Evolutionary conservation across 1,284 basidiomycete species (phyloP).

Genomic region (Rhodotorula sp.): DNA sequence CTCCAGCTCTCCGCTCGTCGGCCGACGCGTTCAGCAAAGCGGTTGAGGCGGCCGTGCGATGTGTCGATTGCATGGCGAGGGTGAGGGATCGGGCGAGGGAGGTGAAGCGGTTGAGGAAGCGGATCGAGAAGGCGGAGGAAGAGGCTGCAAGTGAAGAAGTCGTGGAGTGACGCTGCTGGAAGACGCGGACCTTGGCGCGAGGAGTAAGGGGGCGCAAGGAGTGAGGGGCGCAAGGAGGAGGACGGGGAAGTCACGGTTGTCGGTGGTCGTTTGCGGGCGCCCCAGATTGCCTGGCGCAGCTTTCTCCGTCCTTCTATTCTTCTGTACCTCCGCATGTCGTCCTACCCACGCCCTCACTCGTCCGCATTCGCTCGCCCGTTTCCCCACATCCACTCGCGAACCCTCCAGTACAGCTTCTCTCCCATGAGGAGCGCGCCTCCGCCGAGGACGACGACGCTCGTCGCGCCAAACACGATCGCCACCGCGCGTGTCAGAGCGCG

Average conservation of each 20-base stretch:
- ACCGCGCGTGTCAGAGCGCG: conserved; percentile 3
- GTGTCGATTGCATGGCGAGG: conserved; percentile 12
- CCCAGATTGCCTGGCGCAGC: no score
- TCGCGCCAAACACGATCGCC: conserved; percentile 2
- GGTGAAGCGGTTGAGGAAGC: conserved; percentile 17
- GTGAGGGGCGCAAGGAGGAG: no score
- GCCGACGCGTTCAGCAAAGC: conserved; percentile 16
- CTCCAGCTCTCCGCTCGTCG: conserved; percentile 21
- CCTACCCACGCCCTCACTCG: not conserved
- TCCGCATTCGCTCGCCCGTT: not conserved
- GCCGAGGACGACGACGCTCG: conserved; percentile 15
- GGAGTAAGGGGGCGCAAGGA: not conserved
- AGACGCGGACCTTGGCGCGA: not conserved
- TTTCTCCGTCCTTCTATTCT: no score
- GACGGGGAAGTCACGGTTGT: no score
- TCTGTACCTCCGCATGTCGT: no score
- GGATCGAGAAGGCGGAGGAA: not conserved
- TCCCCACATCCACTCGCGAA: not conserved
- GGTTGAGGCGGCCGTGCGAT: not conserved
- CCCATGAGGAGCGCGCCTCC: conserved; percentile 5
- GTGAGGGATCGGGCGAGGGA: conserved; percentile 9
- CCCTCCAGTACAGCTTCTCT: conserved; percentile 6
- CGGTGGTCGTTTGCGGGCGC: no score
- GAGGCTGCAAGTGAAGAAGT: not conserved
- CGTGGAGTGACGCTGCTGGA: not conserved